Evolutionary conservation across 257 asterid species (phyloP), one percentile per base, ranked within the genome.

Genomic region (Primulina eburnea): DNA sequence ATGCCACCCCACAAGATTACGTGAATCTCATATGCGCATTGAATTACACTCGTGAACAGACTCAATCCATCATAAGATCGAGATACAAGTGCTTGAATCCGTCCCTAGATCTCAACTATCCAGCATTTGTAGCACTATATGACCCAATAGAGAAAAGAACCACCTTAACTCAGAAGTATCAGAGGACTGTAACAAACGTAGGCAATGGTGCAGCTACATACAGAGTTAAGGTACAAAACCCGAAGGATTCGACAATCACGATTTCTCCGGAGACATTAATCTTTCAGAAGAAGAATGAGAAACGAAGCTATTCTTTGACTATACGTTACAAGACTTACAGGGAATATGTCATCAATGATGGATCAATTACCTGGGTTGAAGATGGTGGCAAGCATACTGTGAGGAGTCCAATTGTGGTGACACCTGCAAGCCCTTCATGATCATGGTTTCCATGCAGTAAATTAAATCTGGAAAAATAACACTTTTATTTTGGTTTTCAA

Each of bases 401-500:
- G 20, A 85, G 86, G 63, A 87, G 89, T 72, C 94, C 87, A 3
- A 69, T 80, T 62, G 88, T 81, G 35, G 81, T 81, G 7, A 59
- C 77, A 2, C 84, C 82, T 20, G 68, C 65, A 8, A 28, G 32
- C 0, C 77, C 75, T 4, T 43, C 72, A 2, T 71, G 71, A 60
- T 34, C 47, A 55, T 57, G 29, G 50, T 52, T 43, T 11, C n/a
- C 6, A 0, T 43, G 53, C 5, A 2, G 5, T 4, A 43, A 43
- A 38, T 35, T 7, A 28, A 33, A 33, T 43, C n/a, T 12, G n/a
- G 12, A 43, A 43, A 40, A 40, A 9, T 0, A 43, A 12, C 12
- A 12, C 6, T 43, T 12, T 12, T 2, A 4, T 43, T 11, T 11
- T 11, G 53, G 4, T 2, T 43, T 11, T 12, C n/a, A 43, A 9